Evolutionary conservation across 1,139 yeast species (phyloP).

Genomic region (Pichia kudriavzevii): DNA sequence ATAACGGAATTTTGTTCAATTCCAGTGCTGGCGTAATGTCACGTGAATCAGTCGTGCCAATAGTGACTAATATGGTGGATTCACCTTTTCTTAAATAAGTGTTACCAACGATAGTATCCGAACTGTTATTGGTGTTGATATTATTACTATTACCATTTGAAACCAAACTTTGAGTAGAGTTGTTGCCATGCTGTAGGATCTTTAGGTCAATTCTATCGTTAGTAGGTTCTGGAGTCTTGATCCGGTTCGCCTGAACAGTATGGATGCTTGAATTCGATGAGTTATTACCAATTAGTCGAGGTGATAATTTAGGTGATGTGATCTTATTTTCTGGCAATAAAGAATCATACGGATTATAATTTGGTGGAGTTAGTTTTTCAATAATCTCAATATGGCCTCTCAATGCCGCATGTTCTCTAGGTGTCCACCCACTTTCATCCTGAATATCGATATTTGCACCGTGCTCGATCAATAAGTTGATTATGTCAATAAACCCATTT

Average conservation of each 20-base stretch:
- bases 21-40: slow-evolving; percentile 55
- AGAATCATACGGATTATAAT: slow-evolving; percentile 25
- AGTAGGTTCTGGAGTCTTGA: slow-evolving; percentile 5
- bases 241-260: slow-evolving; percentile 4
- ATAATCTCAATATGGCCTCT: slow-evolving; percentile 80
- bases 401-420: slow-evolving; percentile 90
- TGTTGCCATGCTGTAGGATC: slow-evolving; percentile 28
- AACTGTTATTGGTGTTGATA: neutral
- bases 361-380: slow-evolving; percentile 44
- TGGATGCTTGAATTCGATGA: slow-evolving; percentile 12
- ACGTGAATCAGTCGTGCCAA: slow-evolving; percentile 81
- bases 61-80: slow-evolving; percentile 63
- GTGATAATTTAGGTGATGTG: slow-evolving; percentile 20
- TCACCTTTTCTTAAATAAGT: slow-evolving; percentile 59
- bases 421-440: slow-evolving; percentile 94
- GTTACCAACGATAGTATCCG: slow-evolving; percentile 80
- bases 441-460: slow-evolving; percentile 49
- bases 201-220: slow-evolving; percentile 19
- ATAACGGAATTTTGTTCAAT: slow-evolving; percentile 63
- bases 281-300: slow-evolving; percentile 14
- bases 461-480: slow-evolving; percentile 43
- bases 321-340: slow-evolving; percentile 18
- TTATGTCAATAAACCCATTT: slow-evolving; percentile 64
- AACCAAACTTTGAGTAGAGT: too few species aligned
- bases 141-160: too few species aligned